Base-by-base conservation (phyloP, 2,329 filamentous ascomycete genomes). In the Fusarium staphyleae region DNA sequence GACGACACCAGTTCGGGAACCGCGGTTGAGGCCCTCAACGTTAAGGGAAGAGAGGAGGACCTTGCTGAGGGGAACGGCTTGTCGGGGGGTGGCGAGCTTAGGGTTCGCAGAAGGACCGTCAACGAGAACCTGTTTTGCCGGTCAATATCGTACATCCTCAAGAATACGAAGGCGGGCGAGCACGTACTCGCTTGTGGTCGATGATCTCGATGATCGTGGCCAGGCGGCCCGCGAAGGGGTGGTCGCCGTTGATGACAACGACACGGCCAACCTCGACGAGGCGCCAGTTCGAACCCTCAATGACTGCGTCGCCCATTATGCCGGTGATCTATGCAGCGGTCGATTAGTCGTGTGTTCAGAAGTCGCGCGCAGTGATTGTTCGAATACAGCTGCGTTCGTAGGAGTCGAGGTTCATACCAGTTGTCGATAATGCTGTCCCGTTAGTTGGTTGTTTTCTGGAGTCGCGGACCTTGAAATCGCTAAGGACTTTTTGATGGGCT, bases 171-270 rank as follows among this genome's bases (percentile, higher is more conserved):
- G 43, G 46, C 52, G 44, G 41, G 41, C 41, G 52, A 43, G 75
- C n/a, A 91, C 95, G 77, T 96, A 99, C 95, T 82, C 95, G 92
- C 87, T 96, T 97, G 89, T 99, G 93, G 83, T 99, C 95, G 83
- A 99, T 95, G 81, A 99, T 98, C 88, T 99, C 93, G 81, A 96
- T 92, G 75, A 99, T 93, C 73, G 88, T 83, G 74, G 93, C 96
- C 72, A 98, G 87, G 78, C 90, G 90, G 82, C 93, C 93, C 70
- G 83, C 82, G 83, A 81, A 90, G 72, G 88, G 87, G 75, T 92
- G 89, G 76, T 85, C 81, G 73, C 78, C 79, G 79, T 91, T 89
- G 83, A 98, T 88, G 78, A 96, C 87, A 78, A 96, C 89, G 75
- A 99, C 87, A 78, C 95, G 92, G 87, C 95, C 95, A 80, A 97